phyloP scores from a whole-genome alignment of 495 filamentous ascomycete species.

The Podospora fimiseda region DNA sequence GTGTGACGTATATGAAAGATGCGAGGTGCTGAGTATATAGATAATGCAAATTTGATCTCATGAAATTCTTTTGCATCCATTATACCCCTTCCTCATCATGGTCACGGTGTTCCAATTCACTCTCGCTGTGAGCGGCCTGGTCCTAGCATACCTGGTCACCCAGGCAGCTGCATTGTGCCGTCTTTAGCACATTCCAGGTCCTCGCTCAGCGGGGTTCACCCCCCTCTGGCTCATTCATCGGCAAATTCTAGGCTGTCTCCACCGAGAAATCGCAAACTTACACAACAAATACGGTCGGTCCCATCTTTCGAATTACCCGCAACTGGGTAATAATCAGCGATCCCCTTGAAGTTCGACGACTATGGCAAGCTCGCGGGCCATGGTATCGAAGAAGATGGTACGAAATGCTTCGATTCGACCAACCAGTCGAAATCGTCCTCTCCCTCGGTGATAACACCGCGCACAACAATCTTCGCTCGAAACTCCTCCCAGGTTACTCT shows the following conservation, averaged over 20 bases:
- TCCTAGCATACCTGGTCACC: conserved; percentile 3
- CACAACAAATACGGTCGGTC: conserved; percentile 23
- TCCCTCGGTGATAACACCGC: conserved; percentile 18
- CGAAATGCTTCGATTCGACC: conserved; percentile 28
- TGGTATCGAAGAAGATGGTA: conserved; percentile 33
- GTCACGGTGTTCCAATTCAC: background rate
- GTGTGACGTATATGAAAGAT: too few species aligned
- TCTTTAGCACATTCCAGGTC: conserved; percentile 11
- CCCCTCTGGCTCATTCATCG: conserved; percentile 10
- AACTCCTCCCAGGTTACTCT: conserved; percentile 14
- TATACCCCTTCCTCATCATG: too few species aligned
- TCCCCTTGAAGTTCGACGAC: conserved; percentile 31
- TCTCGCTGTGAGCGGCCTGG: background rate
- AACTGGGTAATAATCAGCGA: conserved; percentile 34
- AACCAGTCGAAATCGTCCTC: conserved; percentile 9
- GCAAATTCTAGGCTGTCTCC: conserved; percentile 2
- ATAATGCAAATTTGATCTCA: too few species aligned
- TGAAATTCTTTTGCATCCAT: too few species aligned
- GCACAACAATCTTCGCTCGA: conserved; percentile 8
- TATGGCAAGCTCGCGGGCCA: conserved; percentile 31
- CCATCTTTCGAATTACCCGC: conserved; percentile 28
- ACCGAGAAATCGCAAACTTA: conserved; percentile 9
- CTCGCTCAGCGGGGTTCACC: conserved; percentile 1
- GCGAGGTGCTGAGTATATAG: too few species aligned
- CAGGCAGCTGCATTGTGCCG: conserved; percentile 1